Percentiles rank a stretch among this genome's conserved stretches.
phyloP scores from a whole-genome alignment of 306 rosid genomes.

The Rosa persica region DNA sequence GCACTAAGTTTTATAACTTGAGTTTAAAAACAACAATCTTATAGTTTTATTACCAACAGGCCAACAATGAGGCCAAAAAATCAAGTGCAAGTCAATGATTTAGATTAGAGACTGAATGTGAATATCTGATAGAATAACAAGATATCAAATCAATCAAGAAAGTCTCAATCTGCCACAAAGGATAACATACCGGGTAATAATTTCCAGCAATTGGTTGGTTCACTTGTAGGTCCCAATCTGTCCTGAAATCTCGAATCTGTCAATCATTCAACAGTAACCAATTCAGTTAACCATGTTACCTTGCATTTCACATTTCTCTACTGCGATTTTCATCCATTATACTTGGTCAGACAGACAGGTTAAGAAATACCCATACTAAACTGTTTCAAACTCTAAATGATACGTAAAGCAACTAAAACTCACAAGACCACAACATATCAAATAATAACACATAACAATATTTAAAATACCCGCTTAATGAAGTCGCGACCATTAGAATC shows the following conservation, averaged over 20 bases:
- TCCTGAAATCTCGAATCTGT: constrained; percentile 36
- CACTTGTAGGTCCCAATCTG: constrained; percentile 38
- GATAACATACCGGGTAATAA: constrained; percentile 35
- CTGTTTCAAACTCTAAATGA: neutral
- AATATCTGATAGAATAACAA: neutral
- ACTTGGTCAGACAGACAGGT: neutral
- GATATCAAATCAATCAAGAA: neutral
- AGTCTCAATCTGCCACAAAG: constrained; percentile 6
- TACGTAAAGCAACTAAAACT: neutral
- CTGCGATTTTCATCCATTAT: constrained; percentile 5
- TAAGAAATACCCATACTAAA: neutral
- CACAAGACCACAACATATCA: neutral
- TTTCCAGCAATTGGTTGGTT: constrained; percentile 40
- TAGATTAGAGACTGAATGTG: neutral
- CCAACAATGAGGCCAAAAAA: neutral
- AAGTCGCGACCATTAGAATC: constrained; percentile 46
- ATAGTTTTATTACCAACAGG: neutral
- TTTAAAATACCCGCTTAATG: constrained; percentile 32
- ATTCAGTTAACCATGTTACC: neutral
- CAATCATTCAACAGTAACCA: constrained; percentile 16
- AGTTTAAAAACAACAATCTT: neutral
- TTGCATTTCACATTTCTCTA: neutral
- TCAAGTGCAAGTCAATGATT: neutral
- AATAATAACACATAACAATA: neutral
- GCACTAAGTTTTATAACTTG: neutral